Evolutionary conservation across 2,329 filamentous ascomycete genomes (phyloP).

Genomic region (Lojkania enalia): DNA sequence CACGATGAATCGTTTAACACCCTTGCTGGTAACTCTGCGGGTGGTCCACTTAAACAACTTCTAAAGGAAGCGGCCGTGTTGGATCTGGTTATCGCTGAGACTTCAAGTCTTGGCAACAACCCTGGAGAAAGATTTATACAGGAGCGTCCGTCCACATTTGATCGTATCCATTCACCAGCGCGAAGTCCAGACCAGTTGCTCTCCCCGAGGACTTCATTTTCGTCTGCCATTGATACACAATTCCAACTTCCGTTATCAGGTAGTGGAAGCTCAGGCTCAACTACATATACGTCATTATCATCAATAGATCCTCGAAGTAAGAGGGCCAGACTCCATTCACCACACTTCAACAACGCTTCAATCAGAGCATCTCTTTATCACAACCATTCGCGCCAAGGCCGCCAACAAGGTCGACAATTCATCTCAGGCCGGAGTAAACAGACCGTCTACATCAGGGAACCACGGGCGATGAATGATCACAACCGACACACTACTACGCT

Average conservation of each 20-base stretch:
- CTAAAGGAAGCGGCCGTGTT: slow-evolving; percentile 13
- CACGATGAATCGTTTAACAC: slow-evolving; percentile 2
- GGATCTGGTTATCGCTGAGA: slow-evolving; percentile 12
- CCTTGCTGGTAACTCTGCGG: slow-evolving; percentile 4
- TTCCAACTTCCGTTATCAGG: slow-evolving; percentile 2
- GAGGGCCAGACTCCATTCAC: slow-evolving; percentile 1
- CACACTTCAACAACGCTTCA: slow-evolving; percentile 1
- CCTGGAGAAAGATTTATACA: slow-evolving; percentile 16
- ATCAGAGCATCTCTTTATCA: neutral
- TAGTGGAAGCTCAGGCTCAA: neutral
- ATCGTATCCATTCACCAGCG: slow-evolving; percentile 11
- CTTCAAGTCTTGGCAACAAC: slow-evolving; percentile 8
- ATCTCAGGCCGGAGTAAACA: slow-evolving; percentile 17
- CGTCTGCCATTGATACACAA: slow-evolving; percentile 5
- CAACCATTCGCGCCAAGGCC: slow-evolving; percentile 3
- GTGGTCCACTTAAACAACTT: slow-evolving; percentile 11
- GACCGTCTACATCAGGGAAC: slow-evolving; percentile 8
- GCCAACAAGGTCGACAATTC: slow-evolving; percentile 8
- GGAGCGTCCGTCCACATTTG: slow-evolving; percentile 14
- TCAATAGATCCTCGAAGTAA: slow-evolving; percentile 6
- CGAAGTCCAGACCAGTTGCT: slow-evolving; percentile 1
- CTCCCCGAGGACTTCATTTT: neutral
- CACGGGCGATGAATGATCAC: slow-evolving; percentile 36
- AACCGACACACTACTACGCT: slow-evolving; percentile 19
- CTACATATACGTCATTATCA: slow-evolving; percentile 6